Evolutionary conservation across 2,329 filamentous ascomycete genomes (phyloP), one percentile per base, ranked within the genome.

Genomic region (Leptodontidium sp.): DNA sequence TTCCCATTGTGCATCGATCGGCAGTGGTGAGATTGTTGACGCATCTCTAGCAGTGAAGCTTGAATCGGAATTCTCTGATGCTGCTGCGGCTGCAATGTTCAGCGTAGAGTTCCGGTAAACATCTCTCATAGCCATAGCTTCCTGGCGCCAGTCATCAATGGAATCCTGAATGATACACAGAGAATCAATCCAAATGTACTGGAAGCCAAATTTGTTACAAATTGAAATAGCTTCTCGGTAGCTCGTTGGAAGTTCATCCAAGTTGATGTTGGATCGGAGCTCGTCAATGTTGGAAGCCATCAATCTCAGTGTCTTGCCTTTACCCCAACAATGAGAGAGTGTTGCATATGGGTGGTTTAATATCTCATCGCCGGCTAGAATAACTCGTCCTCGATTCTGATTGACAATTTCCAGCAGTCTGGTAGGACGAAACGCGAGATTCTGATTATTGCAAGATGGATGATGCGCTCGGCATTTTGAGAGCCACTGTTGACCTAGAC

Each of bases 141-240:
- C 59, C 26, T 32, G 32, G 15, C 45, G 38, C 67, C 62, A 68
- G 24, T 68, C 67, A 5, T 64, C 66, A 11, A 17, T 29, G 11
- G 61, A 59, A 17, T 68, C 55, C 47, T 68, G 67, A n/a, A 65
- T 26, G 17, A 68, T 68, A 15, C 67, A 65, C 32, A 68, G 52
- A 17, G 62, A 65, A 40, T 68, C 67, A 29, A 62, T 68, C 67
- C 67, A 68, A n/a, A 68, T 45, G 38, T 62, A 65, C 8, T 11
- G 52, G 38, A 58, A 58, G 2, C 29, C 29, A 15, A 57, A 57
- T 38, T 4, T 57, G 29, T 57, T 57, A 29, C 52, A 57, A 3
- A 57, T 14, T 4, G 29, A 2, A 4, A 29, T 55, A 32, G 26
- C 52, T 29, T 55, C 50, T 55, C 26, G 26, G 52, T 55, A 55